phyloP scores from a whole-genome alignment of 805 yeast species.

The Wickerhamomyces chaumierensis region DNA sequence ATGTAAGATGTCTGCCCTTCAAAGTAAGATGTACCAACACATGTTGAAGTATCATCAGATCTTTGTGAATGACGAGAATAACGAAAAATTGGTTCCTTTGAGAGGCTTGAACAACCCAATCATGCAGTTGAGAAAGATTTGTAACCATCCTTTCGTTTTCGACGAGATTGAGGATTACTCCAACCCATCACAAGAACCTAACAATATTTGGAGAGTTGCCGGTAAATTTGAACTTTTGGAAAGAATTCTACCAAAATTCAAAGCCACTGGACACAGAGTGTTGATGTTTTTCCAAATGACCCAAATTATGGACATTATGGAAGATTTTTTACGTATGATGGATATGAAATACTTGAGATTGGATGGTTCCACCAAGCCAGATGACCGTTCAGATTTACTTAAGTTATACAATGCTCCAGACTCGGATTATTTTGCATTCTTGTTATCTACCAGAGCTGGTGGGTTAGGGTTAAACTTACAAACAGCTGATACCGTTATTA shows the following conservation, averaged over 20 bases:
- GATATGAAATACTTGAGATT: slow-evolving; percentile 63
- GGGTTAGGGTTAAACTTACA: slow-evolving; percentile 80
- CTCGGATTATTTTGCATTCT: slow-evolving; percentile 69
- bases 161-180: slow-evolving; percentile 69
- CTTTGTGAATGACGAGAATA: slow-evolving; percentile 54
- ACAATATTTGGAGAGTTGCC: slow-evolving; percentile 61
- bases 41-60: slow-evolving; percentile 64
- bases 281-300: slow-evolving; percentile 84
- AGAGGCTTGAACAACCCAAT: slow-evolving; percentile 73
- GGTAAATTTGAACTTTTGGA: slow-evolving; percentile 78
- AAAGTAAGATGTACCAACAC: slow-evolving; percentile 59
- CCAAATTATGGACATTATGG: slow-evolving; percentile 84
- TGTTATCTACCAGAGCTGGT: slow-evolving; percentile 81
- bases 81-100: slow-evolving; percentile 43
- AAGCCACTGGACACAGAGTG: slow-evolving; percentile 66
- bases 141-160: slow-evolving; percentile 82
- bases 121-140: slow-evolving; percentile 77
- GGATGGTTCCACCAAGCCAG: slow-evolving; percentile 79
- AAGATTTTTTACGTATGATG: slow-evolving; percentile 60
- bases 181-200: slow-evolving; percentile 50
- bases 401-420: slow-evolving; percentile 64
- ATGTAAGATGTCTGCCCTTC: slow-evolving; percentile 68
- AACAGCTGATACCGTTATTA: slow-evolving; percentile 80
- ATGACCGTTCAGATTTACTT: slow-evolving; percentile 68
- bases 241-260: slow-evolving; percentile 63